Evolutionary conservation across 768 basidiomycete genomes (phyloP), one percentile per base, ranked within the genome.

Genomic region (Tulasnella sp.): DNA sequence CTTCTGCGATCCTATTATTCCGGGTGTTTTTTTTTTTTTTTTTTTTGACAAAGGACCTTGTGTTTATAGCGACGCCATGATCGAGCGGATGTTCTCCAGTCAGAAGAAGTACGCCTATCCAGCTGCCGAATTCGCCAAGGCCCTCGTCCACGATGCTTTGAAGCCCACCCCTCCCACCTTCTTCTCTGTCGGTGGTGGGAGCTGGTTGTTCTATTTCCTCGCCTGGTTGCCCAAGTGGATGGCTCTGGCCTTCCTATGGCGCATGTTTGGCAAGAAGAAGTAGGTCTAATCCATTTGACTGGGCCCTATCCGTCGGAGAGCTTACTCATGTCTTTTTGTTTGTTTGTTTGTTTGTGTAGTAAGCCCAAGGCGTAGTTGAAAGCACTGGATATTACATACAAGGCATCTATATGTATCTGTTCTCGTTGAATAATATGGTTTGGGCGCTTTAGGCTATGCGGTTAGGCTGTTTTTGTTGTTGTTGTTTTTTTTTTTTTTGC

Each of bases 11-110:
- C n/a, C n/a, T n/a, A n/a, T n/a, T 1, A 45, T 13, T 48, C 30
- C n/a, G 7, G 5, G 19, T 42, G 9, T n/a, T 13, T 56, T 45
- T 42, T 51, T 48, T 2, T 38, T 41, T 0, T 64, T 26, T 24
- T 21, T 3, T 48, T 47, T n/a, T 48, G 64, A 3, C 58, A 62
- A 1, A 41, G 55, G 7, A 50, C 58, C 11, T 62, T 56, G 17
- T 62, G 60, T 70, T 1, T 85, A 73, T 68, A 67, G 81, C 1
- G 71, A 78, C 13, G 76, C 77, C 45, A 81, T 87, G 34, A 62
- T 80, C 21, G 70, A 71, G 56, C 78, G 84, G 15, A 77, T 84
- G 65, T 67, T 78, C 53, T 63, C 70, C 0, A 85, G 82, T 66
- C 84, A 85, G 67, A 71, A 66, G 4, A 52, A 65, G 15, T 68